Evolutionary conservation across 2,329 filamentous ascomycete species (phyloP), one percentile per base, ranked within the genome.

Genomic region (Aspergillus melleus): DNA sequence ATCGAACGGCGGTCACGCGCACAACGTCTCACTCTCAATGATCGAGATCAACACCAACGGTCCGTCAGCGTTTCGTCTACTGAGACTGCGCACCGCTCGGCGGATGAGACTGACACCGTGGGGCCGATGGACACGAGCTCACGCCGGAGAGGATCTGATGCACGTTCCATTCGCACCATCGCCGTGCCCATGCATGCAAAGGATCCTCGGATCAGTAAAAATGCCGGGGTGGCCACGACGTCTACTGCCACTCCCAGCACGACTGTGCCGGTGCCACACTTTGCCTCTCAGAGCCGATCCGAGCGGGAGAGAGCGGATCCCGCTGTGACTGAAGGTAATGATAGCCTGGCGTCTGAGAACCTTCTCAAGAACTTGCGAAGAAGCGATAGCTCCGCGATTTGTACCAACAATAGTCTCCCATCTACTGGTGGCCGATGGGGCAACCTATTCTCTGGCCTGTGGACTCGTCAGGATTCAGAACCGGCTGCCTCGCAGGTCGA

Each of bases 361-460:
- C 67, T 87, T 26, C 77, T 84, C 61, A 79, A 82, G 56, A 84
- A 79, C 30, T 69, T 87, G 52, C 79, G 82, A 55, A 77, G 83
- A 66, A 83, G 81, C 57, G 79, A 83, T 58, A 85, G 79, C 55
- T 81, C 80, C 8, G 75, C 78, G 44, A 69, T 74, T 11, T 80
- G 77, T 61, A 76, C 76, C 52, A 73, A 77, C 52, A 80, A 78
- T 59, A 80, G 77, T 55, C 76, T 81, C 22, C 80, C 81, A 20
- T 77, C 77, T 32, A 74, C 77, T 4, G 68, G 70, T 53, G 83
- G 81, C 58, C 80, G 80, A 36, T 86, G 84, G 84, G 82, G 83
- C 20, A 83, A 80, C 36, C 73, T 86, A 51, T 80, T 85, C 65
- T 85, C 82, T 59, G 79, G 79, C 2, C 79, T 86, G 59, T 87